Conservation (phyloP, 306 rosid genomes). For the Cajanus cajan region DNA sequence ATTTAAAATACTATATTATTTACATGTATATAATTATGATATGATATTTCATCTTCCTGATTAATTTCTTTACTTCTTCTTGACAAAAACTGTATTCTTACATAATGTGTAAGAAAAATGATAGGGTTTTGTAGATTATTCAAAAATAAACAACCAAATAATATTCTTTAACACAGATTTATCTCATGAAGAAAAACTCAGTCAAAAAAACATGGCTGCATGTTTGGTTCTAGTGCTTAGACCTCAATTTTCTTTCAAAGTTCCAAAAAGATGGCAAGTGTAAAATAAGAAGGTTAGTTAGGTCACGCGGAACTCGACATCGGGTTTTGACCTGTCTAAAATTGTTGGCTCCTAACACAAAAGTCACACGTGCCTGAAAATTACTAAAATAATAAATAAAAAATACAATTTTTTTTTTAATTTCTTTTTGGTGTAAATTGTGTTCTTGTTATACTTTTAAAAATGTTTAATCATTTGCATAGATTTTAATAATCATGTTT, state of each 20-base stretch:
- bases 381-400: neutral
- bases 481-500: neutral
- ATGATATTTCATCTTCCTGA: neutral
- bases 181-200: neutral
- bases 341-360: constrained; percentile 22
- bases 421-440: neutral
- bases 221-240: neutral
- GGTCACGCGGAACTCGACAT: neutral
- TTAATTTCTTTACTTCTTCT: neutral
- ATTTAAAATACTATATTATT: no score
- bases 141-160: no score
- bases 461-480: neutral
- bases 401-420: neutral
- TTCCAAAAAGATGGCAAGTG: constrained; percentile 12
- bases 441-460: neutral
- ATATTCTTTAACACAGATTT: neutral
- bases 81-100: neutral
- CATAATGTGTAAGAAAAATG: no score
- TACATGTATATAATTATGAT: no score
- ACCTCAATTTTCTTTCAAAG: neutral
- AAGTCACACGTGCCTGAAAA: neutral
- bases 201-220: neutral
- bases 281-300: neutral
- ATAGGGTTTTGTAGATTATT: no score
- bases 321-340: constrained; percentile 2